A percentile compares a stretch with the other conserved stretches of the same genome.
phyloP scores from a whole-genome alignment of 2,329 filamentous ascomycete genomes.

The Beauveria caledonica region DNA sequence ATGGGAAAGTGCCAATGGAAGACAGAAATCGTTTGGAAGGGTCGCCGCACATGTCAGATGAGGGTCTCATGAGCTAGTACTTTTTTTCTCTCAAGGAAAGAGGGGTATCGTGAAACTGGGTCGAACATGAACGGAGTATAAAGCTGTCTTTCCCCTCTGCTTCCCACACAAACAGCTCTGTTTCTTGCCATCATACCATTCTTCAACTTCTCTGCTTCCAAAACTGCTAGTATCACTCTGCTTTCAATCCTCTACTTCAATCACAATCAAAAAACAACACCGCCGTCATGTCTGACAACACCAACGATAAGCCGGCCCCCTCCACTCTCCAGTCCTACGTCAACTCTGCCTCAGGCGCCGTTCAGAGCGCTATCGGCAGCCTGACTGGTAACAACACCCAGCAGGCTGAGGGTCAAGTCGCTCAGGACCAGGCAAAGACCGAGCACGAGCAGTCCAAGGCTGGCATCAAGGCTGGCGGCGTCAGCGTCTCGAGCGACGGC shows the following conservation, averaged over 20 bases:
- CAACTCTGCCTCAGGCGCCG: constrained; percentile 63
- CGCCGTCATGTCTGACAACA: constrained; percentile 23
- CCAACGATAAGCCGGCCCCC: constrained; percentile 28
- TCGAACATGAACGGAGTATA: constrained; percentile 1
- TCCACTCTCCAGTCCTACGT: constrained; percentile 75
- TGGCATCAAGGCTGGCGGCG: constrained; percentile 63
- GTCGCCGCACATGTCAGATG: not conserved
- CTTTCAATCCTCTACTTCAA: not conserved
- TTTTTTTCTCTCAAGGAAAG: not conserved
- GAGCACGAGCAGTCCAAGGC: constrained; percentile 71
- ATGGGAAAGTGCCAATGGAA: not conserved
- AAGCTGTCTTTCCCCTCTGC: not conserved
- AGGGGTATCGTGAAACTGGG: constrained; percentile 4
- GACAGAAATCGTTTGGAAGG: not conserved
- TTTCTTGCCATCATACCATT: not conserved
- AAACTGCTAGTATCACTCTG: not conserved
- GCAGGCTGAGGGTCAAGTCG: constrained; percentile 54
- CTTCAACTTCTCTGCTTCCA: not conserved
- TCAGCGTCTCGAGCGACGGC: constrained; percentile 61
- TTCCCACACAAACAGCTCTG: not conserved
- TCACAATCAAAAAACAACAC: not conserved
- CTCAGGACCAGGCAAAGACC: constrained; percentile 55
- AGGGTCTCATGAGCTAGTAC: not conserved
- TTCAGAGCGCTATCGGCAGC: constrained; percentile 63
- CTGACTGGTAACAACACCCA: constrained; percentile 66